Percentiles rank a stretch among this genome's conserved stretches.
Evolutionary conservation across 83 land plant genomes (phyloP).

Genomic region (Picea abies): DNA sequence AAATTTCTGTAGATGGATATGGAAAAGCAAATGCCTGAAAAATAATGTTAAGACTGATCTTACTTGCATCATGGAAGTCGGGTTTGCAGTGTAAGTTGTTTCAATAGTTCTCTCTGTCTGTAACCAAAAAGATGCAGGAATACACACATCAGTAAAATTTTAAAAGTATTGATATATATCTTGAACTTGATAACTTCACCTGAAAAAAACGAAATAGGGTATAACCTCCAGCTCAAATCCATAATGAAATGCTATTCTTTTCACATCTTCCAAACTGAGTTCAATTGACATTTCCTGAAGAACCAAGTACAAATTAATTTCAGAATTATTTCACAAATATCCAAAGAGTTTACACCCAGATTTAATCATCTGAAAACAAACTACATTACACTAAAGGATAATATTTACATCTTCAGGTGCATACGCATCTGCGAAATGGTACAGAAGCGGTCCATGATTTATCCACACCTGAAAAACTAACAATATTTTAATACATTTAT

Average conservation of each 20-base stretch:
- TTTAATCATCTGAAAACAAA: neutral
- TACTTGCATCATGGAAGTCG: constrained; percentile 96
- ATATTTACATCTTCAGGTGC: constrained; percentile 77
- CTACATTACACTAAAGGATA: neutral
- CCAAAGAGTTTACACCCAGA: neutral
- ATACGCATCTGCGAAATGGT: constrained; percentile 93
- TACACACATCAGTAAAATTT: neutral
- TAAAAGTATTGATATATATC: neutral
- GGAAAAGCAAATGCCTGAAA: neutral
- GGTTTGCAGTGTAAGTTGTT: constrained; percentile 90
- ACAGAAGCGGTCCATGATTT: constrained; percentile 95
- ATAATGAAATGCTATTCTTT: constrained; percentile 70
- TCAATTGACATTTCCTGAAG: constrained; percentile 91
- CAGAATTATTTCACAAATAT: neutral
- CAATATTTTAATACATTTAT: neutral
- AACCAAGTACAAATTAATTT: constrained; percentile 11
- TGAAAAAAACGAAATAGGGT: neutral
- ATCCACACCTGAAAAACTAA: constrained; percentile 83
- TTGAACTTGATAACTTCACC: neutral
- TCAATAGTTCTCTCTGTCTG: constrained; percentile 81
- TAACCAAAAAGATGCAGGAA: constrained; percentile 12
- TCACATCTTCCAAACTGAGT: constrained; percentile 96
- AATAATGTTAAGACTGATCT: constrained; percentile 14
- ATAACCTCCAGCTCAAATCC: constrained; percentile 86
- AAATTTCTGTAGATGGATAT: neutral